Evolutionary conservation across 2,329 filamentous ascomycete genomes (phyloP).

Genomic region (Colletotrichum musicola): DNA sequence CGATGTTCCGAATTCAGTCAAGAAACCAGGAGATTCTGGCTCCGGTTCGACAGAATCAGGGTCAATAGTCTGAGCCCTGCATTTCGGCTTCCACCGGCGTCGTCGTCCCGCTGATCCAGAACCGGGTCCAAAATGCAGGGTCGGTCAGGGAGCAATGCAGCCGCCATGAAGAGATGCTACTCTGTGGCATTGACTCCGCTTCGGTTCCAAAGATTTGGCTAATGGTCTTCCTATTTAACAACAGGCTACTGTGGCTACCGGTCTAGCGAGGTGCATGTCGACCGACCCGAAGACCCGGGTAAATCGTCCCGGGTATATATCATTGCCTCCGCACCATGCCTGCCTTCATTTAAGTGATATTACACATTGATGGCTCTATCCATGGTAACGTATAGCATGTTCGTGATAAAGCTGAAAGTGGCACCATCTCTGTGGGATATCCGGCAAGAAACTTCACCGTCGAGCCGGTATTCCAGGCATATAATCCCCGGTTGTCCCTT

Average conservation of each 20-base stretch:
- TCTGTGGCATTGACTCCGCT: not conserved
- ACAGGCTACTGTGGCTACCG: not conserved
- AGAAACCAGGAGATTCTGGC: no score
- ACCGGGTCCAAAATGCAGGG: not conserved
- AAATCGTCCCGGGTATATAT: constrained; percentile 6
- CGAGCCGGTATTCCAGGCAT: no score
- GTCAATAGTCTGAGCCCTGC: no score
- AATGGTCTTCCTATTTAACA: no score
- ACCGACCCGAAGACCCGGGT: not conserved
- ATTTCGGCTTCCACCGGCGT: not conserved
- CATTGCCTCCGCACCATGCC: not conserved
- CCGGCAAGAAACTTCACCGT: no score
- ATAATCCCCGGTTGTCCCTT: no score
- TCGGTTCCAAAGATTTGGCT: not conserved
- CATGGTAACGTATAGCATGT: not conserved
- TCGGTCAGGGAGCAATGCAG: not conserved
- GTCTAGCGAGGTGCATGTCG: not conserved
- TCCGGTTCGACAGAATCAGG: no score
- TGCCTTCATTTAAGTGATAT: constrained; percentile 1
- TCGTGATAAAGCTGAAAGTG: not conserved
- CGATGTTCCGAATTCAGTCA: no score
- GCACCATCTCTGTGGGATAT: no score
- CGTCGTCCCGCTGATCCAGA: not conserved
- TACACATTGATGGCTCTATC: not conserved
- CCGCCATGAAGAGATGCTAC: not conserved